Evolutionary conservation across 176 grass and related monocot genomes (phyloP), one percentile per base, ranked within the genome.

Genomic region (Raddia distichophylla): DNA sequence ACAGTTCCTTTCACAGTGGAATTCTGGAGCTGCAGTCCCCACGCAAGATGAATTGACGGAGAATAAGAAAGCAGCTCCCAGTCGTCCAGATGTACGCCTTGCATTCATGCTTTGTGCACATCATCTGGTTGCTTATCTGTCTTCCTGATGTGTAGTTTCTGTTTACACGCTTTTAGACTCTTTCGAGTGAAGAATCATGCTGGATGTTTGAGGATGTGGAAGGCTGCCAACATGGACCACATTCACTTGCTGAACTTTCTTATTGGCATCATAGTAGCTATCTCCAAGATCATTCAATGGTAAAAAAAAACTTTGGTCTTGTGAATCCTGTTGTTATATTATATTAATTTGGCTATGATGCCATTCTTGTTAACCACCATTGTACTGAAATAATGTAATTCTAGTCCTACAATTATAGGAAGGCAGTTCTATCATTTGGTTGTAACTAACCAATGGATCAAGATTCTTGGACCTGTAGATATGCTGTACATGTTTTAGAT

Each of bases 231-330:
- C 95, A 94, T 66, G 95, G 95, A 22, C 86, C 95, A 43, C 92
- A 98, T 83, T 94, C 95, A 57, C 57, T 94, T 71, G 95, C 95
- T 17, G 95, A 98, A 81, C 88, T 98, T 88, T 98, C 79, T 42
- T 98, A 98, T 82, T 98, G 90, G 92, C 92, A 90, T 95, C 86
- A 94, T 18, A 95, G 79, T 86, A 98, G 86, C 62, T 95, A 98
- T 73, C 87, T 98, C 60, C 88, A 95, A 32, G 95, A 94, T 88
- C 88, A 88, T 59, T 93, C 85, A 69, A 93, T 93, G 95, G 95
- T 98, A 93, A 79, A 60, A 13, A 9, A 35, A 44, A 51, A 3
- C 51, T 64, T 34, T 12, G 49, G 16, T 42, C 43, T 85, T 81
- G 82, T 77, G 11, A 62, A 77, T 65, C 27, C 9, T 50, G 15